Evolutionary conservation across 1,139 yeast genomes (phyloP).

Genomic region (Pichia sp.): DNA sequence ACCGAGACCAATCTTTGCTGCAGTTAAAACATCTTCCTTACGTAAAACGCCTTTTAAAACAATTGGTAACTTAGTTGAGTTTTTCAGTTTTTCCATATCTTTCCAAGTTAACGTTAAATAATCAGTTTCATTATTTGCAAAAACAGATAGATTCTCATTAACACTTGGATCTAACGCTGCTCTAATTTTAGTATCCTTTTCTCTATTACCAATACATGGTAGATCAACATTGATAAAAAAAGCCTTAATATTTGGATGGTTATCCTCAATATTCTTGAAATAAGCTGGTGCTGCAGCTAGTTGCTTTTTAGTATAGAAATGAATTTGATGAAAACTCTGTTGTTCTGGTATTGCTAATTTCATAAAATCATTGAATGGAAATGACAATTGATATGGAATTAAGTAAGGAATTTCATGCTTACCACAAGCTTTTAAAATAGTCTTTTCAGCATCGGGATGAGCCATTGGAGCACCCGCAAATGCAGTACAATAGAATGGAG

Average conservation of each 20-base stretch:
- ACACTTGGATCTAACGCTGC: conserved; percentile 28
- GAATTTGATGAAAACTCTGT: conserved; percentile 47
- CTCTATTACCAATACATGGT: conserved; percentile 51
- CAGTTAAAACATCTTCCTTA: conserved; percentile 48
- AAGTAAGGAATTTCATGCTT: conserved; percentile 42
- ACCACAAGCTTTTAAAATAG: conserved; percentile 40
- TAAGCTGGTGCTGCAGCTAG: conserved; percentile 29
- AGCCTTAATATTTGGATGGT: conserved; percentile 43
- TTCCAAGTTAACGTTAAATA: conserved; percentile 35
- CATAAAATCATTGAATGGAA: conserved; percentile 43
- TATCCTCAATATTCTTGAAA: conserved; percentile 29
- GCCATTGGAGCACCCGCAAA: conserved; percentile 62
- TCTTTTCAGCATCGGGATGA: conserved; percentile 55
- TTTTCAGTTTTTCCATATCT: conserved; percentile 32
- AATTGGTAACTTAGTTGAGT: conserved; percentile 45
- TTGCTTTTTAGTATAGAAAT: conserved; percentile 38
- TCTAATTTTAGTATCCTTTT: conserved; percentile 30
- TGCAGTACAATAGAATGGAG: conserved; percentile 62
- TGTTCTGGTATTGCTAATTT: conserved; percentile 37
- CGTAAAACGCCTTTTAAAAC: conserved; percentile 49
- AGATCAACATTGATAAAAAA: conserved; percentile 53
- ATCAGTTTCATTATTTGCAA: conserved; percentile 21
- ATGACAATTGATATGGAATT: conserved; percentile 46
- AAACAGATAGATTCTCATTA: conserved; percentile 21
- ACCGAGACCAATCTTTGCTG: conserved; percentile 50